These are phyloP conservation scores for Cadophora gregata DNA, from an alignment of 2,329 filamentous ascomycete genomes.

Conservation along the genomic window DNA sequence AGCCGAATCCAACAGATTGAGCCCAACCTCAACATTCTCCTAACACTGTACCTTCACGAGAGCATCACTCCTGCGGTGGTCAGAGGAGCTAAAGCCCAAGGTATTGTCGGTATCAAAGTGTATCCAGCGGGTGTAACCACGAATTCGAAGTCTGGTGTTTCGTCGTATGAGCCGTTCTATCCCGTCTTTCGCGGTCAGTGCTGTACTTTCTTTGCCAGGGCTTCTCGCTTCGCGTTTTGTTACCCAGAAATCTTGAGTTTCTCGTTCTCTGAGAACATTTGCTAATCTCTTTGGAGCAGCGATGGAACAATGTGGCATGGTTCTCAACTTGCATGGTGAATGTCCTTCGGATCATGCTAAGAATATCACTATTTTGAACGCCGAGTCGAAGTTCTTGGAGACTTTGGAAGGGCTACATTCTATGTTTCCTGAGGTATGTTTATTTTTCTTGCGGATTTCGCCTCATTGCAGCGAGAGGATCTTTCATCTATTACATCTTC, in stretches of 20 bases:
- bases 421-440: constrained; percentile 65
- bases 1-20: constrained; percentile 63
- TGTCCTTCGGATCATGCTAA: constrained; percentile 54
- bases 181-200: constrained; percentile 68
- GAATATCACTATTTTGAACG: constrained; percentile 65
- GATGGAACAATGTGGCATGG: constrained; percentile 83
- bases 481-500: not conserved
- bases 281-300: constrained; percentile 47
- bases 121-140: constrained; percentile 66
- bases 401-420: constrained; percentile 76
- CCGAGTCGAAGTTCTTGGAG: constrained; percentile 80
- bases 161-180: constrained; percentile 73
- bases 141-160: constrained; percentile 72
- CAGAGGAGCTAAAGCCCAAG: constrained; percentile 38
- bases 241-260: not conserved
- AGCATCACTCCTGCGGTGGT: constrained; percentile 40
- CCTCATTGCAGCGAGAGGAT: not conserved
- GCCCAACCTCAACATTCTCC: constrained; percentile 70
- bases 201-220: not conserved
- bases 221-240: not conserved
- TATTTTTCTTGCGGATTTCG: not conserved
- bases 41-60: constrained; percentile 64
- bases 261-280: not conserved
- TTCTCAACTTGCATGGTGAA: constrained; percentile 96
- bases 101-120: constrained; percentile 40